Evolutionary conservation across 2,329 filamentous ascomycete genomes (phyloP).

Genomic region (Pestalotiopsis fici): DNA sequence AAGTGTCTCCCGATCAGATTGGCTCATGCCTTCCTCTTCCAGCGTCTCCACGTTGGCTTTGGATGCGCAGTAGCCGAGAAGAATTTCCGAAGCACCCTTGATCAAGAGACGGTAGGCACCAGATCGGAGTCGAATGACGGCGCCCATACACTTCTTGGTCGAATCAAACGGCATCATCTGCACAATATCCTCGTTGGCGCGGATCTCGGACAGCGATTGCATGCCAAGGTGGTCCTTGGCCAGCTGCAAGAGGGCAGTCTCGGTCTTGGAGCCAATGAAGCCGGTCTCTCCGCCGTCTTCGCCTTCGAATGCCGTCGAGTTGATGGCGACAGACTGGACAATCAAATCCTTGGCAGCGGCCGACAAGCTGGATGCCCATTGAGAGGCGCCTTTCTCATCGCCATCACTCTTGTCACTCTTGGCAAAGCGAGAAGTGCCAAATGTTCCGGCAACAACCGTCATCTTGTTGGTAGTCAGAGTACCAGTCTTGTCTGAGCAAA

Average conservation of each 20-base stretch:
- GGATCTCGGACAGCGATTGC: slow-evolving; percentile 44
- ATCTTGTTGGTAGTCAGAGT: slow-evolving; percentile 76
- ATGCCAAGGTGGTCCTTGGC: slow-evolving; percentile 52
- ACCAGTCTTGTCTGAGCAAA: slow-evolving; percentile 80
- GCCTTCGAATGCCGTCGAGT: slow-evolving; percentile 59
- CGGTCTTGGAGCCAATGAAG: slow-evolving; percentile 59
- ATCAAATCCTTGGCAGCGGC: slow-evolving; percentile 33
- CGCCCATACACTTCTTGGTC: slow-evolving; percentile 56
- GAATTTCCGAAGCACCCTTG: slow-evolving; percentile 60
- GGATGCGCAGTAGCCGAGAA: slow-evolving; percentile 43
- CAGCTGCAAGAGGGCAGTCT: slow-evolving; percentile 54
- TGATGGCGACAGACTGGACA: slow-evolving; percentile 51
- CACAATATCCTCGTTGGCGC: slow-evolving; percentile 45
- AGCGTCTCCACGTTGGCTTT: slow-evolving; percentile 34
- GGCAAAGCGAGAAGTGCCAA: slow-evolving; percentile 46
- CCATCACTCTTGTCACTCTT: slow-evolving; percentile 24
- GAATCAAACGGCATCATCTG: slow-evolving; percentile 58
- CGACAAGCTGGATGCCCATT: slow-evolving; percentile 31
- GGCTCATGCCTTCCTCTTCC: slow-evolving; percentile 51
- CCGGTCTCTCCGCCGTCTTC: slow-evolving; percentile 42
- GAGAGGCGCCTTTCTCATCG: slow-evolving; percentile 20
- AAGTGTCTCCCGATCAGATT: slow-evolving; percentile 56
- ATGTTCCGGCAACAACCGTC: slow-evolving; percentile 73
- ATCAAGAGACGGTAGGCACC: slow-evolving; percentile 50
- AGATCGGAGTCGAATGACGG: slow-evolving; percentile 48